Base-by-base conservation (phyloP, 768 basidiomycete genomes). In the Naganishia kalamii region DNA sequence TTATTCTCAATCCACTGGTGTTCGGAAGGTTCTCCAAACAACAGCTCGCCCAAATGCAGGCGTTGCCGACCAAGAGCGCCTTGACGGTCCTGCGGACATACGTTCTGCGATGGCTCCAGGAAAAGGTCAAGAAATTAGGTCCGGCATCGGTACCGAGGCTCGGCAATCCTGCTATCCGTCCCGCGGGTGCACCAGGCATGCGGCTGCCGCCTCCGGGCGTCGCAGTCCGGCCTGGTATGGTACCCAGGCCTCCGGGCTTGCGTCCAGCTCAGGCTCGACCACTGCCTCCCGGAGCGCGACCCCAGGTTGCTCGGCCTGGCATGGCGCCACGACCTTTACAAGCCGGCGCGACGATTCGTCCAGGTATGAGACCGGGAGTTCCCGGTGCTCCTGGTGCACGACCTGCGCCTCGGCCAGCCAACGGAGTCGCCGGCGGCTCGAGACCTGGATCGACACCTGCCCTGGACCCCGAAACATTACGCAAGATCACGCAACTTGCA, bases 91-190 rank as follows among this genome's bases (percentile, higher is more conserved):
- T 94, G 63, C 90, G 91, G 67, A 85, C 84, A 2, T 88, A 92
- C 71, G 89, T 93, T 75, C 88, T 91, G 46, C 84, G 87, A 61
- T 88, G 86, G 66, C 79, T 92, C 73, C 93, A 92, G 78, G 88
- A 91, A 75, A 82, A 81, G 68, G 84, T 85, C 69, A 81, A 81
- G 69, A 84, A 85, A 71, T 79, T 83, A 71, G 59, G 51, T 25
- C 37, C 50, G 19, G 33, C 54, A 11, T 57, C 54, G 29, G 13
- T 57, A 21, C 54, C 54, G 1, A 57, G 27, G 19, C 19, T 23
- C 13, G 35, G 54, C 37, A 57, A 35, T 57, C 54, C 54, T n/a
- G 43, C 43, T 44, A n/a, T 44, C 5, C 43, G 43, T 15, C 43
- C 43, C 19, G 43, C 13, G 5, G 5, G 5, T n/a, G 43, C 19